Evolutionary conservation across 768 basidiomycete species (phyloP).

Genomic region (Amanita exitialis): DNA sequence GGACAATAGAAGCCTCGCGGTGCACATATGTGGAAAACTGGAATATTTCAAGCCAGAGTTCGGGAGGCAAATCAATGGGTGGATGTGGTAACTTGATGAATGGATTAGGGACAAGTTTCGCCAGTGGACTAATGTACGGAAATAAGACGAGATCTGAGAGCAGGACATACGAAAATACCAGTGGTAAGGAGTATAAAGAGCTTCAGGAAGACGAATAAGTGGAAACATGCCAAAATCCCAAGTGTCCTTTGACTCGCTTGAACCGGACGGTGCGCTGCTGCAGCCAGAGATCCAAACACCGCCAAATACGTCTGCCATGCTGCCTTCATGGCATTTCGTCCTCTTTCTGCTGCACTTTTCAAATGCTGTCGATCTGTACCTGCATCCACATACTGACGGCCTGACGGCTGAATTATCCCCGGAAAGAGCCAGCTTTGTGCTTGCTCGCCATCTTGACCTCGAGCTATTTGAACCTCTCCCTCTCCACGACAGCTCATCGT

Average conservation of each 20-base stretch:
- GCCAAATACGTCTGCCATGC: conserved; percentile 20
- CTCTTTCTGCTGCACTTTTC: conserved; percentile 27
- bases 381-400: conserved; percentile 33
- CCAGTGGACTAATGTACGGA: conserved; percentile 3
- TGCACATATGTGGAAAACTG: conserved; percentile 43
- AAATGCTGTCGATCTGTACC: conserved; percentile 48
- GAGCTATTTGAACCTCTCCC: conserved; percentile 43
- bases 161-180: conserved; percentile 7
- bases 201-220: conserved; percentile 7
- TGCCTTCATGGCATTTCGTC: conserved; percentile 14
- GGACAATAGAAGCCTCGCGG: conserved; percentile 29
- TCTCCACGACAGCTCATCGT: conserved; percentile 24
- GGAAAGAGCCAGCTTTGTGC: conserved; percentile 45
- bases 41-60: conserved; percentile 49
- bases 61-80: conserved; percentile 32
- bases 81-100: conserved; percentile 10
- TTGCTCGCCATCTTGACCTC: conserved; percentile 65
- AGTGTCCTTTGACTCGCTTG: background rate
- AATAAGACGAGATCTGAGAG: conserved; percentile 2
- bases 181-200: conserved; percentile 6
- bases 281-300: conserved; percentile 16
- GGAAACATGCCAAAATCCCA: background rate
- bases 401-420: conserved; percentile 32
- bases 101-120: conserved; percentile 3
- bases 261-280: background rate